Base-by-base conservation (phyloP, 2,329 filamentous ascomycete genomes). In the Eutypella sp. region DNA sequence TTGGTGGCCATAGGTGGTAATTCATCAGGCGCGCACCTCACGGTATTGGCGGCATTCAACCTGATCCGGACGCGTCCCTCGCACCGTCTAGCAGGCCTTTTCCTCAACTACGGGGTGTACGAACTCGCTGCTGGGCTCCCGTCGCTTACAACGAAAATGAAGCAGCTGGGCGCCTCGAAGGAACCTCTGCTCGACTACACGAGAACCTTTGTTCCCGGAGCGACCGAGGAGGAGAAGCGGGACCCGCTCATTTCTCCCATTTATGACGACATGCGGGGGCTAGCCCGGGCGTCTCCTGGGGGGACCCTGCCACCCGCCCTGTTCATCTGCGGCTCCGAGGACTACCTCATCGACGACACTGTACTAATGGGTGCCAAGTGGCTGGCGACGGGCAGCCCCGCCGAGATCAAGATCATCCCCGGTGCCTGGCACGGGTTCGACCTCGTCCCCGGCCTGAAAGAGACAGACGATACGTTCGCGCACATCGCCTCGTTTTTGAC, bases 351-450 rank as follows among this genome's bases (percentile, higher is more conserved):
- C 1, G 49, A 52, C 15, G 49, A 52, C 13, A 47, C 68, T 5
- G 51, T 81, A 47, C 54, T 81, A 1, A 80, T 82, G 77, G 65
- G 67, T 4, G 61, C 67, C 2, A 79, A 78, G 61, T 81, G 77
- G 78, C 56, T 60, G 54, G 38, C 40, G 8, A 24, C 44, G 2
- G 47, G 49, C 5, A 50, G 47, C 40, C 45, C 49, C 37, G 66
- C 68, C 1, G 61, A 78, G 3, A 61, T 78, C 3, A 81, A 74
- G 61, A 63, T 80, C 15, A 78, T 71, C 55, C 69, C 70, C n/a
- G 76, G 78, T 0, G 74, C 71, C 8, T 67, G 74, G 16, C 78
- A 81, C 65, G 75, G 70, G 0, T 81, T 77, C 50, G 45, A 47
- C 33, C 13, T 29, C 8, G 25, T 29, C 25, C 25, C 25, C 8